phyloP scores from a whole-genome alignment of 306 rosid species.

The Citrullus colocynthis region DNA sequence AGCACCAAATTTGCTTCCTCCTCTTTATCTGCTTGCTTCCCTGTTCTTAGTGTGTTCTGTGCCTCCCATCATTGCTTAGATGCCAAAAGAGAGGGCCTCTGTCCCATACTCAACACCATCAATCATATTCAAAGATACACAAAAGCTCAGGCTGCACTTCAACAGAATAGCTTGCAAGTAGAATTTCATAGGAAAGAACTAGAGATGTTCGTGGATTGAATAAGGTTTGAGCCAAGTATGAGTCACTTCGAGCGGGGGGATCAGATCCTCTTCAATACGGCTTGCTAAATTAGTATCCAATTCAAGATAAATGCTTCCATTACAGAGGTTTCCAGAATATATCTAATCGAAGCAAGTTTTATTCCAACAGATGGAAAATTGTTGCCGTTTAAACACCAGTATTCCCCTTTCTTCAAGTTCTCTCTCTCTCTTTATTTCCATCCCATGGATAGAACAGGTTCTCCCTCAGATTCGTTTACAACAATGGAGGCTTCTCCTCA shows the following conservation, averaged over 20 bases:
- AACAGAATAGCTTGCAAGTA: no score
- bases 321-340: neutral
- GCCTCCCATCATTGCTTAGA: neutral
- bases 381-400: neutral
- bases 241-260: neutral
- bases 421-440: neutral
- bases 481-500: neutral
- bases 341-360: neutral
- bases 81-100: neutral
- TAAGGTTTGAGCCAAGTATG: neutral
- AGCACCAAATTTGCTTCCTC: neutral
- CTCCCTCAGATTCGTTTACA: neutral
- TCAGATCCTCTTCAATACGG: neutral
- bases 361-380: neutral
- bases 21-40: neutral
- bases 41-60: neutral
- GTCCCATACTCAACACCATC: neutral
- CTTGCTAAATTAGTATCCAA: neutral
- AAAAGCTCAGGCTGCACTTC: neutral
- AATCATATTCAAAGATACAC: neutral
- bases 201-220: neutral
- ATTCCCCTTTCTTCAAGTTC: neutral
- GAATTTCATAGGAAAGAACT: no score
- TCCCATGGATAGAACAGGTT: neutral
- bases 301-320: neutral